Evolutionary conservation across 1,139 yeast species (phyloP).

Genomic region (Blastobotrys niveus): DNA sequence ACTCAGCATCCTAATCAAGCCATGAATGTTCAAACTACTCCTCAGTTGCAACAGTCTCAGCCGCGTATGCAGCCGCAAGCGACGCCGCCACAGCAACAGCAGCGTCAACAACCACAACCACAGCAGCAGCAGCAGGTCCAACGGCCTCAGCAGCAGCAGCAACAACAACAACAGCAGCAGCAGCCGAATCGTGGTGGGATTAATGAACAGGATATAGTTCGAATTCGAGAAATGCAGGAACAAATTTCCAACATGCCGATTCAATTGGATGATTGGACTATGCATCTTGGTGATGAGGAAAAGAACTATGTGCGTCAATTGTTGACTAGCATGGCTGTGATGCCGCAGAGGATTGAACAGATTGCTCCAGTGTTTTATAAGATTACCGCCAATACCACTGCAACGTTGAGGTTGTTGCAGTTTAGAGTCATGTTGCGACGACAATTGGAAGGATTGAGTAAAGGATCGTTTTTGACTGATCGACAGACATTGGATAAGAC

Average conservation of each 20-base stretch:
- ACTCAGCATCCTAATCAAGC: background rate
- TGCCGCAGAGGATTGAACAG: slow-evolving; percentile 65
- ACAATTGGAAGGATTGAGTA: slow-evolving; percentile 60
- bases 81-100: slow-evolving; percentile 23
- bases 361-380: slow-evolving; percentile 72
- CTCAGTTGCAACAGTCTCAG: slow-evolving; percentile 16
- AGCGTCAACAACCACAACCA: slow-evolving; percentile 24
- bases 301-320: slow-evolving; percentile 57
- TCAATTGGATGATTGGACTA: slow-evolving; percentile 59
- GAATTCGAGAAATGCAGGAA: slow-evolving; percentile 56
- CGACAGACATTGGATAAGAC: slow-evolving; percentile 68
- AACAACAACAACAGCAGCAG: slow-evolving; percentile 16
- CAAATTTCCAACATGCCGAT: slow-evolving; percentile 67
- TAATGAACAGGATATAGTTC: slow-evolving; percentile 45
- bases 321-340: slow-evolving; percentile 53
- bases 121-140: slow-evolving; percentile 23
- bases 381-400: slow-evolving; percentile 66
- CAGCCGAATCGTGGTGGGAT: slow-evolving; percentile 16
- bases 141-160: slow-evolving; percentile 21
- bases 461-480: slow-evolving; percentile 58
- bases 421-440: slow-evolving; percentile 74
- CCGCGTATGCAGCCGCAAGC: slow-evolving; percentile 13
- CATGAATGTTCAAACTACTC: slow-evolving; percentile 4
- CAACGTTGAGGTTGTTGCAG: slow-evolving; percentile 69
- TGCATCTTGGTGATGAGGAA: slow-evolving; percentile 54